A percentile compares a stretch with the other conserved stretches of the same genome.
Evolutionary conservation across 768 basidiomycete species (phyloP).

Genomic region (Boletellus ananas): DNA sequence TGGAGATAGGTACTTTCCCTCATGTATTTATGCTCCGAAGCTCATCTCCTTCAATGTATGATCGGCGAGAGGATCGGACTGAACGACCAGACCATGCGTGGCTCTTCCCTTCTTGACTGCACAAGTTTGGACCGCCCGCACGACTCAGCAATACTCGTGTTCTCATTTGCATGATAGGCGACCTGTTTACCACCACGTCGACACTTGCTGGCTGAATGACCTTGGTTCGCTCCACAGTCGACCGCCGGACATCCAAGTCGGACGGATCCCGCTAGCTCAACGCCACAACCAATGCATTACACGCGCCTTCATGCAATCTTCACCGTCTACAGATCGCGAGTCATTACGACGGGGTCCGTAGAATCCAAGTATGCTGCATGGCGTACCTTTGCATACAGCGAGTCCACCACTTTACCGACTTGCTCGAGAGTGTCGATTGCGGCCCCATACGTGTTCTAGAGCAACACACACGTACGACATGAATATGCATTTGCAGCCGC

Average conservation of each 20-base stretch:
- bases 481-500: neutral
- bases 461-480: constrained; percentile 1
- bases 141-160: no score
- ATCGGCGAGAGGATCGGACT: no score
- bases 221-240: neutral
- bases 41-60: no score
- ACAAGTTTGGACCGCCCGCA: no score
- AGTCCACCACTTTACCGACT: constrained; percentile 91
- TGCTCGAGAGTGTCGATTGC: constrained; percentile 89
- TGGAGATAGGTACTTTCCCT: no score
- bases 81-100: no score
- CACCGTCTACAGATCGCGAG: constrained; percentile 32
- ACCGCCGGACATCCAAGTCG: neutral
- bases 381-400: constrained; percentile 79
- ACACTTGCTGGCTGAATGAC: neutral
- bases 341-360: neutral
- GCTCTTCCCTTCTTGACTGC: no score
- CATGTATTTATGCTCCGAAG: no score
- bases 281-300: neutral
- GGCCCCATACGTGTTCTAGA: constrained; percentile 80
- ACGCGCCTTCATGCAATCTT: constrained; percentile 36
- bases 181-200: neutral
- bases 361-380: neutral
- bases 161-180: no score
- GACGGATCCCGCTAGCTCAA: neutral